Evolutionary conservation across 805 yeast species (phyloP), one percentile per base, ranked within the genome.

Genomic region (Pichia phayaonensis): DNA sequence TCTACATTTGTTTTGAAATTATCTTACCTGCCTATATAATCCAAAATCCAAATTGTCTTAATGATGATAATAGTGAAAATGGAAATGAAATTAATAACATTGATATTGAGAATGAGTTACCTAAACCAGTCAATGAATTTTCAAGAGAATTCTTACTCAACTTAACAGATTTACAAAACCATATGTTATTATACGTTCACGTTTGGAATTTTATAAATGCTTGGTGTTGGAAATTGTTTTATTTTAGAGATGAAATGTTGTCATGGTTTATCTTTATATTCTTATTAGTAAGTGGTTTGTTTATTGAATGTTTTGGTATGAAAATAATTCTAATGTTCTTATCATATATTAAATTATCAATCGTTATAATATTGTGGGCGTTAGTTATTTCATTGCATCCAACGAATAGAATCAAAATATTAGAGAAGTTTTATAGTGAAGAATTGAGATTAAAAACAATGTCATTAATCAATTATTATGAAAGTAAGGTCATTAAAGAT

Each of bases 121-220:
- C 89, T 3, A 79, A 77, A 53, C 94, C 95, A 0, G 86, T 83
- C 8, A 85, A 90, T 5, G 89, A 88, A 63, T 72, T 86, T 46
- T 82, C 90, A 31, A 72, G 86, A 49, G 96, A 89, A 62, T 89
- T 88, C 61, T 66, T 84, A 21, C 62, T 88, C 50, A 89, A 89
- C 62, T 70, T 86, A 59, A 86, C 95, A 1, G 96, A 89, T 68
- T 70, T 88, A 52, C 96, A 89, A 61, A 89, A 89, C 62, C 84
- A 81, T 60, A 83, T 86, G 87, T 61, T 82, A 29, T 60, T 81
- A 15, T 87, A 83, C 62, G 81, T 84, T 11, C 63, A 69, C 13
- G 66, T 72, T 0, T 88, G 82, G 74, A 92, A 89, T 65, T 72
- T 73, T 22, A 46, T 79, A 5, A 69, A 73, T 21, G 66, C 71